These are phyloP conservation scores for Aureobasidium sp. DNA, from an alignment of 2,329 filamentous ascomycete species.

Conservation along the genomic window DNA sequence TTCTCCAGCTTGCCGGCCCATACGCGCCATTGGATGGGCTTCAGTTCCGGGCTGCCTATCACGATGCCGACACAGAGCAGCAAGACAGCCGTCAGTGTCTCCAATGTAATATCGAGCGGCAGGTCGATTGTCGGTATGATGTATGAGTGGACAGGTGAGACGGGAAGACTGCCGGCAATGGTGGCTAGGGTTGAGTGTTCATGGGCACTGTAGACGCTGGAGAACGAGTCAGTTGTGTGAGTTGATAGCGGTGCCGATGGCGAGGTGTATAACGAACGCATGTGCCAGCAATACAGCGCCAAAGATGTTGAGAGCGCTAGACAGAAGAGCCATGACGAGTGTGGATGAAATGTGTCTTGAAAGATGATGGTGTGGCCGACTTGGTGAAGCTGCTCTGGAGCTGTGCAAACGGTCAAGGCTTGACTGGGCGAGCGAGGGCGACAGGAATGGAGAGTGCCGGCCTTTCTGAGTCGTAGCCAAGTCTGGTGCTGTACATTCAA, in stretches of 20 bases:
- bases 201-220: constrained; percentile 90
- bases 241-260: constrained; percentile 19
- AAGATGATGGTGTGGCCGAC: not conserved
- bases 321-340: constrained; percentile 60
- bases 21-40: constrained; percentile 75
- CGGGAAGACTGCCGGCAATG: constrained; percentile 35
- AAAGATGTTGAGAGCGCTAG: constrained; percentile 62
- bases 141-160: constrained; percentile 20
- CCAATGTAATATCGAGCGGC: constrained; percentile 79
- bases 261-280: constrained; percentile 56
- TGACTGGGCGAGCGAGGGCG: not conserved
- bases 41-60: constrained; percentile 65
- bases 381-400: not conserved
- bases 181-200: constrained; percentile 70
- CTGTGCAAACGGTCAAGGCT: not conserved
- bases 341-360: not conserved
- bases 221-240: constrained; percentile 16
- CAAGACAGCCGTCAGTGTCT: constrained; percentile 73
- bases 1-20: constrained; percentile 79
- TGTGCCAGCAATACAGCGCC: constrained; percentile 77
- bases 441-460: not conserved
- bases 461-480: not conserved
- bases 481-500: not conserved
- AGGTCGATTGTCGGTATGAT: constrained; percentile 39
- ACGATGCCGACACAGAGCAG: constrained; percentile 81